These are phyloP conservation scores for Podospora pseudoanserina DNA, from an alignment of 495 filamentous ascomycete genomes.

Conservation along the genomic window DNA sequence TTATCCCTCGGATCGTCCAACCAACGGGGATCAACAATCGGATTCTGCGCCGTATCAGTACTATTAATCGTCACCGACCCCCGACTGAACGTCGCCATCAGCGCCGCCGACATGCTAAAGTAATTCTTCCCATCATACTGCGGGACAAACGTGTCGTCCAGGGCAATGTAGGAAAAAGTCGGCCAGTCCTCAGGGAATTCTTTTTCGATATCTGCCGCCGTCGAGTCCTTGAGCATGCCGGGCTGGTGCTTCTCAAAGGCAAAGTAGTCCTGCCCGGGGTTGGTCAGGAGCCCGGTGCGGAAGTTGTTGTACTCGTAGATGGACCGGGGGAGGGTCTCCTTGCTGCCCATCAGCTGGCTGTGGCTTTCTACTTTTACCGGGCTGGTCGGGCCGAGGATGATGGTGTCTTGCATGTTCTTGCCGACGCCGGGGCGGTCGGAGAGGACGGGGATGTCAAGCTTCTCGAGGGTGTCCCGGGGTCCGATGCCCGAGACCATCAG, in stretches of 20 bases:
- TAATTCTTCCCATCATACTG: slow-evolving; percentile 34
- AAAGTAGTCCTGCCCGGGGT: slow-evolving; percentile 43
- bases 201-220: slow-evolving; percentile 6
- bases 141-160: slow-evolving; percentile 28
- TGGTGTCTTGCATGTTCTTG: slow-evolving; percentile 22
- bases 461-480: slow-evolving; percentile 25
- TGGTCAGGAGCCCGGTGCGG: slow-evolving; percentile 37
- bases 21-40: slow-evolving; percentile 46
- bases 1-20: slow-evolving; percentile 43
- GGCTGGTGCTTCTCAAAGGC: slow-evolving; percentile 47
- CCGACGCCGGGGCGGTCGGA: slow-evolving; percentile 52
- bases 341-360: background rate
- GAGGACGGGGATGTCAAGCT: slow-evolving; percentile 39
- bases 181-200: slow-evolving; percentile 33
- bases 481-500: slow-evolving; percentile 45
- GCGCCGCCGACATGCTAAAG: slow-evolving; percentile 29
- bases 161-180: slow-evolving; percentile 55
- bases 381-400: background rate
- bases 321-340: slow-evolving; percentile 29
- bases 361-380: background rate
- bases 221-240: slow-evolving; percentile 6
- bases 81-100: slow-evolving; percentile 46
- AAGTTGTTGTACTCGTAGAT: slow-evolving; percentile 27
- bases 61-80: slow-evolving; percentile 54
- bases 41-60: slow-evolving; percentile 38